Evolutionary conservation across 2,329 filamentous ascomycete genomes (phyloP), one percentile per base, ranked within the genome.

Genomic region (Venturia carpophila): DNA sequence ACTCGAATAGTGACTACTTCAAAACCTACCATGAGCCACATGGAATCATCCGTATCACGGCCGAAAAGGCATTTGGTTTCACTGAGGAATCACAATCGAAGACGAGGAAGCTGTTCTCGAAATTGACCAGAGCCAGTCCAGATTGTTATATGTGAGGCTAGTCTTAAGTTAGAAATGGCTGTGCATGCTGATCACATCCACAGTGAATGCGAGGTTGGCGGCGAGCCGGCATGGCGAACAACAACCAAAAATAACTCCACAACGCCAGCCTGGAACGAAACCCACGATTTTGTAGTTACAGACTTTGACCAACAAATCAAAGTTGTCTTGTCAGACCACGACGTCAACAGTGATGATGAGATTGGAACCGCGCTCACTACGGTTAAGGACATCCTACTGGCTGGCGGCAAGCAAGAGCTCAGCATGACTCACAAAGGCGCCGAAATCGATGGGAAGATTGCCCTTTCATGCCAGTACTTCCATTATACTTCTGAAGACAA

Each of bases 261-360:
- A 41, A 72, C 79, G 42, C 79, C 79, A 0, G 73, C 72, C 30
- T 82, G 79, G 79, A 77, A 80, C 68, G 79, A 82, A 70, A 79
- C 77, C 1, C 75, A 78, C 67, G 79, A 81, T 68, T 81, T 81
- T 69, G 71, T 81, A 1, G 74, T 82, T 1, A 69, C 73, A 10
- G 79, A 81, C 67, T 73, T 74, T 67, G 79, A 81, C 52, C 79
- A 82, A 66, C 63, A 62, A 34, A 75, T 82, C 63, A 64, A 71
- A 4, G 47, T 78, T 34, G 76, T 80, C 39, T 70, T 82, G 24
- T 70, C 79, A 45, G 79, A 82, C 65, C 74, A 79, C 13, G 79
- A 82, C 64, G 68, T 78, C 6, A 73, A 68, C 1, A 72, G 70
- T 19, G 76, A 79, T 64, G 78, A 80, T 42, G 76, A 80, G 64